These are phyloP conservation scores for Epichloe uncinata DNA, from an alignment of 2,329 filamentous ascomycete genomes.

Conservation along the genomic window DNA sequence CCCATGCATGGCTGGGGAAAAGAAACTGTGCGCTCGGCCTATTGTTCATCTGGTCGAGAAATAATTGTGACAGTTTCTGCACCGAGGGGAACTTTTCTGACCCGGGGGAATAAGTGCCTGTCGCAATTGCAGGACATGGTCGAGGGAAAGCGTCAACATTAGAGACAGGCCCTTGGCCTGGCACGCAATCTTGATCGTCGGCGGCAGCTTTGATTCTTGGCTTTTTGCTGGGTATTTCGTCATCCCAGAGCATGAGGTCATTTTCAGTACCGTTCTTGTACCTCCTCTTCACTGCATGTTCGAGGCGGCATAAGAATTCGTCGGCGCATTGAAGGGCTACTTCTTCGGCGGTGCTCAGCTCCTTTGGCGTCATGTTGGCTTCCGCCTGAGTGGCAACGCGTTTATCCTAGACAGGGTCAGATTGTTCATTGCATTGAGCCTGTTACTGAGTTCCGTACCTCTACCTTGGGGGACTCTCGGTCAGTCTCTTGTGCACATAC, in stretches of 20 bases:
- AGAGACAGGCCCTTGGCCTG: neutral
- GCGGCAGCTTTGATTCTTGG: neutral
- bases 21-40: neutral
- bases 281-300: neutral
- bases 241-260: conserved; percentile 1
- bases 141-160: neutral
- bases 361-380: neutral
- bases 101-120: neutral
- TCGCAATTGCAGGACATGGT: neutral
- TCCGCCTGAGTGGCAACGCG: neutral
- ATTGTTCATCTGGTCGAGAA: neutral
- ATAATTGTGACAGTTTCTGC: no score
- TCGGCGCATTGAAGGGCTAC: neutral
- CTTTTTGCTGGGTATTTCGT: neutral
- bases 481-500: neutral
- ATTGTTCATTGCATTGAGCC: neutral
- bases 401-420: neutral
- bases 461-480: neutral
- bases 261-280: neutral
- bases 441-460: neutral
- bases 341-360: neutral
- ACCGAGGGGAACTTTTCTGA: neutral
- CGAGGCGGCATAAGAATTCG: neutral
- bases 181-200: neutral
- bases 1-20: neutral